phyloP scores from a whole-genome alignment of 1,139 yeast species.

The Arxiozyma slooffiae region DNA sequence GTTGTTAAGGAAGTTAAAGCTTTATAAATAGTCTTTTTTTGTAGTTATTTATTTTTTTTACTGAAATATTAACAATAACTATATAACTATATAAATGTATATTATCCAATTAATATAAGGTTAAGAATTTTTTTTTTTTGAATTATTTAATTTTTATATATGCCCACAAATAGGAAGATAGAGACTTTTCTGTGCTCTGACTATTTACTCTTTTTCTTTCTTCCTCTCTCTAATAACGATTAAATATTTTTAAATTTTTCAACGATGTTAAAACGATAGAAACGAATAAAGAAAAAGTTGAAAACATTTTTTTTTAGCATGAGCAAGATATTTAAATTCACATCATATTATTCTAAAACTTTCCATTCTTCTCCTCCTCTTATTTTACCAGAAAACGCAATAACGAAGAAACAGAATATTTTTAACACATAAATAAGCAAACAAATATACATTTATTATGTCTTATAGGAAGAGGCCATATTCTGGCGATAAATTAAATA shows the following conservation, averaged over 20 bases:
- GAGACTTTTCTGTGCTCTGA: too few species aligned
- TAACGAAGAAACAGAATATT: neutral
- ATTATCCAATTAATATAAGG: neutral
- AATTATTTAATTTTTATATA: neutral
- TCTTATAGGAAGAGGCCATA: conserved; percentile 4
- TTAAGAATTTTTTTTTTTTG: neutral
- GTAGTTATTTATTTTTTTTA: neutral
- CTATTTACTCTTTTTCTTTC: neutral
- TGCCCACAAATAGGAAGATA: neutral
- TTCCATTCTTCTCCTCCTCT: too few species aligned
- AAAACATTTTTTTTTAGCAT: too few species aligned
- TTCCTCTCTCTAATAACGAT: neutral
- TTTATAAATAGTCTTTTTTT: conserved; percentile 15
- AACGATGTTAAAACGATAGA: neutral
- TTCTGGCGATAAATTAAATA: neutral
- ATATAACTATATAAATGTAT: neutral
- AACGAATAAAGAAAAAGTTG: neutral
- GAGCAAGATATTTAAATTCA: too few species aligned
- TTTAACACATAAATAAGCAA: neutral
- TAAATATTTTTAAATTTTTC: neutral
- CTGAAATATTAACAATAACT: neutral
- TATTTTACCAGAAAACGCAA: too few species aligned
- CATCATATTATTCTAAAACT: neutral
- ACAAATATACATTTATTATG: conserved; percentile 3
- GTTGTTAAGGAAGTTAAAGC: conserved; percentile 74